Percentiles rank a stretch among this genome's conserved stretches.
These are phyloP conservation scores for Scedosporium dehoogii DNA, from an alignment of 2,329 filamentous ascomycete genomes.

Conservation along the genomic window DNA sequence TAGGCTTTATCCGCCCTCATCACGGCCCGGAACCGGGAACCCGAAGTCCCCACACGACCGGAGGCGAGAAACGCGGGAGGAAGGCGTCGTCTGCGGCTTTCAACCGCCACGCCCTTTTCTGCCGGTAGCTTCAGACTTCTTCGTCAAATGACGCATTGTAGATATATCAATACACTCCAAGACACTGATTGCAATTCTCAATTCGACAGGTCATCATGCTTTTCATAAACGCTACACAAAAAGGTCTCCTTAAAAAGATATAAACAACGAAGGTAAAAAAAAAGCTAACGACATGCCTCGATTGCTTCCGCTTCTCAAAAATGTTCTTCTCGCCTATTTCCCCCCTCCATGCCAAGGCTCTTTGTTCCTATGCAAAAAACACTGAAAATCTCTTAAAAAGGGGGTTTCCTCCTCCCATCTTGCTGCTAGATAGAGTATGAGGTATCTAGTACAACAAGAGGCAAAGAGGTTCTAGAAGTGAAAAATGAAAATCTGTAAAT, in stretches of 20 bases:
- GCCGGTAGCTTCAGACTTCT: too few species aligned
- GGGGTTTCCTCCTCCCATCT: not conserved
- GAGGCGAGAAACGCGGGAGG: too few species aligned
- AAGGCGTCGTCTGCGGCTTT: too few species aligned
- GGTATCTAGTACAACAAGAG: not conserved
- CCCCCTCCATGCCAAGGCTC: not conserved
- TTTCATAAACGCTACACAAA: not conserved
- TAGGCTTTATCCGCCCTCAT: too few species aligned
- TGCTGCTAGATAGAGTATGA: not conserved
- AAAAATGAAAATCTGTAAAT: conserved; percentile 1
- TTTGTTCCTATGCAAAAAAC: conserved; percentile 1
- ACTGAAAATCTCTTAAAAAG: not conserved
- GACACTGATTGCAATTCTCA: not conserved
- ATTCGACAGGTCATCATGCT: not conserved
- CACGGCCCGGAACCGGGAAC: too few species aligned
- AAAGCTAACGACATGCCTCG: not conserved
- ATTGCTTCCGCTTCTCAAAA: not conserved
- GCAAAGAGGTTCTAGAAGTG: not conserved
- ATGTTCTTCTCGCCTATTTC: not conserved
- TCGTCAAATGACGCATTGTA: too few species aligned
- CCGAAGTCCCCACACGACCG: too few species aligned
- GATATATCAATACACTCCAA: too few species aligned
- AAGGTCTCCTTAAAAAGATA: not conserved
- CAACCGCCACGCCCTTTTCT: too few species aligned
- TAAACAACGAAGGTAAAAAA: not conserved